Evolutionary conservation across 1,284 basidiomycete species (phyloP).

Genomic region (Leccinum laetum): DNA sequence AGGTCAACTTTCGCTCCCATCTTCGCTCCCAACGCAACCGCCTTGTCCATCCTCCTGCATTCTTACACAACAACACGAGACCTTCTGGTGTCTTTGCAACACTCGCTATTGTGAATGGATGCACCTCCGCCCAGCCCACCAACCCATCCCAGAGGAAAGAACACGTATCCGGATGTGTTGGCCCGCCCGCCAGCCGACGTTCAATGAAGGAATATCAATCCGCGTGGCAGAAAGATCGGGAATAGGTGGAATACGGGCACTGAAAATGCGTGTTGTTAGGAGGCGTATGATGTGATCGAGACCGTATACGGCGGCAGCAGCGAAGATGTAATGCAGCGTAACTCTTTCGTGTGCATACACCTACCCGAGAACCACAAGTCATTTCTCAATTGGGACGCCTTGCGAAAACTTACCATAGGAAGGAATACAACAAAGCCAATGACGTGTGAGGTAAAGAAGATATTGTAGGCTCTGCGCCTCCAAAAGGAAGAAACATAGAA

Average conservation of each 20-base stretch:
- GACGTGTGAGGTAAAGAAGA: conserved; percentile 56
- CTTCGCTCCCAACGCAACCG: conserved; percentile 45
- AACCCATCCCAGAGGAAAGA: conserved; percentile 56
- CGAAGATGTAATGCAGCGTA: conserved; percentile 49
- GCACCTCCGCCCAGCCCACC: conserved; percentile 63
- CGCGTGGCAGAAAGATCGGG: conserved; percentile 60
- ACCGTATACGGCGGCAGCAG: conserved; percentile 57
- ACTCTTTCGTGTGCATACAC: conserved; percentile 45
- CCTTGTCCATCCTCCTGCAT: conserved; percentile 65
- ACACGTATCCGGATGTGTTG: conserved; percentile 82
- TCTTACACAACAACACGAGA: conserved; percentile 65
- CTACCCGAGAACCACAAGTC: conserved; percentile 27
- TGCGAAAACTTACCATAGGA: conserved; percentile 39
- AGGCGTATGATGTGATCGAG: conserved; percentile 68
- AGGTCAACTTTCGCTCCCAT: conserved; percentile 36
- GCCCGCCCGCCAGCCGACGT: conserved; percentile 81
- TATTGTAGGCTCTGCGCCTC: conserved; percentile 54
- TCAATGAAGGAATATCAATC: conserved; percentile 59
- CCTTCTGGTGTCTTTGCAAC: conserved; percentile 45
- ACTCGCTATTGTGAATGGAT: conserved; percentile 81
- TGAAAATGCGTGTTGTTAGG: conserved; percentile 64
- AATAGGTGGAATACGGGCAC: conserved; percentile 55
- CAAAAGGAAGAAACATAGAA: conserved; percentile 53
- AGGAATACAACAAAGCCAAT: conserved; percentile 45
- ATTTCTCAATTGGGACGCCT: background rate